Percentiles rank a stretch among this genome's conserved stretches.
These are phyloP conservation scores for Metschnikowia noctiluminum DNA, from an alignment of 805 yeast genomes.

Conservation along the genomic window DNA sequence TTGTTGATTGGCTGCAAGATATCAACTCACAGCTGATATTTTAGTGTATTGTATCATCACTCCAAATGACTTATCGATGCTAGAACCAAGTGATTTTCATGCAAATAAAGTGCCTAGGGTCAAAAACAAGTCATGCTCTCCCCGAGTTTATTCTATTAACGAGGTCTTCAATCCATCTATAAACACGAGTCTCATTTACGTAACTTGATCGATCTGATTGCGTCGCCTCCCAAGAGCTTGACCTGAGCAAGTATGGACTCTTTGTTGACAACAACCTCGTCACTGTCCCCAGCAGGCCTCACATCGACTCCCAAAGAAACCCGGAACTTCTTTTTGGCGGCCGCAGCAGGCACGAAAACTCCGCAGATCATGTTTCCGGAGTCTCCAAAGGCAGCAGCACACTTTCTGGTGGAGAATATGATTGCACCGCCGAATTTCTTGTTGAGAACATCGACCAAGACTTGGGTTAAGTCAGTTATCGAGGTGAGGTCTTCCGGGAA, in stretches of 20 bases:
- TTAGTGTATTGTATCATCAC: too few species aligned
- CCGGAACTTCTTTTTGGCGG: conserved; percentile 64
- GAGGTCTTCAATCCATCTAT: neutral
- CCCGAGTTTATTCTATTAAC: neutral
- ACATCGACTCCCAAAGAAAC: conserved; percentile 76
- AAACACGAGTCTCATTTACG: conserved; percentile 20
- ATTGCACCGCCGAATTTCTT: conserved; percentile 63
- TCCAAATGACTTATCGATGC: too few species aligned
- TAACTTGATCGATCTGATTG: conserved; percentile 41
- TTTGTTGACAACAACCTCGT: conserved; percentile 60
- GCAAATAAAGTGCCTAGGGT: too few species aligned
- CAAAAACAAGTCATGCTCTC: too few species aligned
- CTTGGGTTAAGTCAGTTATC: conserved; percentile 59
- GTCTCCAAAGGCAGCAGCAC: conserved; percentile 50
- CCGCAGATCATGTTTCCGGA: conserved; percentile 73
- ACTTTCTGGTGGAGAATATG: conserved; percentile 63
- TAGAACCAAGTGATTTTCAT: too few species aligned
- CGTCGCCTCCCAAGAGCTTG: conserved; percentile 62
- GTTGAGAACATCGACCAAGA: conserved; percentile 57
- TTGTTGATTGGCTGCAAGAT: too few species aligned
- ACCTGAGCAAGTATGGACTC: conserved; percentile 76
- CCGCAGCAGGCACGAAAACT: conserved; percentile 66
- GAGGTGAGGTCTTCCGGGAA: conserved; percentile 46
- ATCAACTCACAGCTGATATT: too few species aligned
- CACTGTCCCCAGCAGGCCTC: conserved; percentile 54